Base-by-base conservation (phyloP, 768 basidiomycete genomes). In the Mycena chlorophos region DNA sequence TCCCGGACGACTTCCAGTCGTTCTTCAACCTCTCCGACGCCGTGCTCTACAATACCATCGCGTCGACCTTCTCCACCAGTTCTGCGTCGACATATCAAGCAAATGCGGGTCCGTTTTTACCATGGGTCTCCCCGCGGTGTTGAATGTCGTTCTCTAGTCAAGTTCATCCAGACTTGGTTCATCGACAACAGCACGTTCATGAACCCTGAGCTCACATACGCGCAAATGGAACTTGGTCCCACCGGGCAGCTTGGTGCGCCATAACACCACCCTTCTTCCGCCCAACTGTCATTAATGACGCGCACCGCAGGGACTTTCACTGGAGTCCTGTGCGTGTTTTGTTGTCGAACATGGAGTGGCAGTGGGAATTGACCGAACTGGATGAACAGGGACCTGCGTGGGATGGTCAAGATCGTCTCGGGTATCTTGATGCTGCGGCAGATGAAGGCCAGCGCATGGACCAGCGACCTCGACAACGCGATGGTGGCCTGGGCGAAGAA, bases 131-230 rank as follows among this genome's bases (percentile, higher is more conserved):
- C 17, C 10, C 17, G 31, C 31, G 31, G 31, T 17, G 31, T 17
- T 34, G 31, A 34, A 8, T 8, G 31, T 8, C n/a, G 3, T 3
- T 20, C 26, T 57, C 57, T 65, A 74, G 82, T 75, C 5, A 65
- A 66, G 3, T 83, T 75, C 65, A 65, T 87, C 56, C 65, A 75
- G 23, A 75, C 80, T 0, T 87, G 84, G 82, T 89, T 88, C 72
- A 57, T 87, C n/a, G 72, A 85, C 58, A 55, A 66, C 0, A 72
- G 67, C 5, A 87, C 86, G 0, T 68, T 56, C 39, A 87, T 88
- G 86, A 85, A 83, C 51, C 85, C 86, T 0, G 81, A 85, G 60
- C 70, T 88, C 37, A 74, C 84, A 50, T 88, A 76, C 62, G 77
- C 72, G 0, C 84, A 85, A 59, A 76, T 84, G 67, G 51, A 73